Base-by-base conservation (phyloP, 495 filamentous ascomycete species). In the Neurospora hispaniola region DNA sequence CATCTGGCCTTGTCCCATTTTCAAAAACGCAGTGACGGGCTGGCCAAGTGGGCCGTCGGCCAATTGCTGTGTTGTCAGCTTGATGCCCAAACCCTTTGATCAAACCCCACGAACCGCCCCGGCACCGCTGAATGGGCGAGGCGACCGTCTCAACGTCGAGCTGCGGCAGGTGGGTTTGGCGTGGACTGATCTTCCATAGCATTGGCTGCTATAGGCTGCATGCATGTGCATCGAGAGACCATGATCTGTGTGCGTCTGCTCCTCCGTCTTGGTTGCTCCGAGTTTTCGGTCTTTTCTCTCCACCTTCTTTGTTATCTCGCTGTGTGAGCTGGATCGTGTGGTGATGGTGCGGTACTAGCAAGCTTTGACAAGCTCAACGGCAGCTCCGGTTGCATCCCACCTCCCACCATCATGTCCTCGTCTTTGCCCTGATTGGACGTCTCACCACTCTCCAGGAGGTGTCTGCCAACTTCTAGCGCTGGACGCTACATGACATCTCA, bases 1-100 rank as follows among this genome's bases (percentile, higher is more conserved):
- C 27, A 35, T 62, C 6, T 38, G 35, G 35, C 35, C 35, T 18
- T 62, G 54, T 62, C 54, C 23, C 54, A 35, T 62, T 62, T 62
- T 3, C 2, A 2, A 20, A 59, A 59, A 59, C 43, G 43, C 18
- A 46, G 43, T 46, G 43, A 46, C 43, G 43, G 43, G 43, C 27
- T 66, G 48, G 48, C 54, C 54, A 18, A 66, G 54, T 66, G 54
- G 54, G 54, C 54, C 54, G 54, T 66, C 27, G 54, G 54, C 54
- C 54, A 66, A 66, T 66, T 66, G 54, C 54, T 66, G 54, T 66
- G 54, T 66, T 66, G 54, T 66, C 54, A 66, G 54, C 54, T 66
- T 66, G 27, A 66, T 66, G 54, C 54, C 54, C 27, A 66, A 66
- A 66, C 54, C 54, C 54, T 66, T 66, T 66, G 54, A 66, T 35